Evolutionary conservation across 2,329 filamentous ascomycete species (phyloP), one percentile per base, ranked within the genome.

Genomic region (Fusarium sp.): DNA sequence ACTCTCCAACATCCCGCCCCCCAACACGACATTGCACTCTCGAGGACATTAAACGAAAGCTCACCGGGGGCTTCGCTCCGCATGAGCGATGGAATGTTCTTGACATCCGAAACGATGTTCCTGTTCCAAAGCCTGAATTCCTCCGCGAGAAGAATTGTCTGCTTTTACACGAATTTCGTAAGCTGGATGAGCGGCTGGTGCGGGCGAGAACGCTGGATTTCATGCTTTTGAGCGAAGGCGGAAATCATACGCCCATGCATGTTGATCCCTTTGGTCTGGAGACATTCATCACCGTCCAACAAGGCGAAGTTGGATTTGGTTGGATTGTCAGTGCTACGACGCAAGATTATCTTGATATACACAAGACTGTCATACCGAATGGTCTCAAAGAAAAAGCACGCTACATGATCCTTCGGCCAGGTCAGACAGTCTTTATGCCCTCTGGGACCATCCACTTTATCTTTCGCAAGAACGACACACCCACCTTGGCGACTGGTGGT

Each of bases 41-140:
- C 10, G 7, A 20, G 2, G 32, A 52, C 18, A 25, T 52, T 3
- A 27, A 18, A 4, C 8, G 25, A 14, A 52, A 52, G 6, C 27
- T 52, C 5, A 25, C 25, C 0, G 1, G 2, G 5, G 18, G 6
- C 0, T 20, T 3, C 2, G 8, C 18, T 12, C 0, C 18, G 6
- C 9, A 34, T 12, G 22, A 52, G n/a, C 32, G 48, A 34, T 52
- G 48, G 48, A 52, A 52, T 7, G 25, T 52, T 6, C 13, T 52
- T 4, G 48, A 40, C 6, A 13, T 52, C 18, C 16, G 24, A 11
- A 40, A 40, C 3, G 22, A n/a, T 3, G 6, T n/a, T 6, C 16
- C 9, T 4, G 32, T 40, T 7, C 24, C 48, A 4, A 24, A 14
- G n/a, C 48, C 48, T 3, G 9, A n/a, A 7, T 52, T 52, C 7